Evolutionary conservation across 768 basidiomycete genomes (phyloP).

Genomic region (Leucocoprinus leucothites): DNA sequence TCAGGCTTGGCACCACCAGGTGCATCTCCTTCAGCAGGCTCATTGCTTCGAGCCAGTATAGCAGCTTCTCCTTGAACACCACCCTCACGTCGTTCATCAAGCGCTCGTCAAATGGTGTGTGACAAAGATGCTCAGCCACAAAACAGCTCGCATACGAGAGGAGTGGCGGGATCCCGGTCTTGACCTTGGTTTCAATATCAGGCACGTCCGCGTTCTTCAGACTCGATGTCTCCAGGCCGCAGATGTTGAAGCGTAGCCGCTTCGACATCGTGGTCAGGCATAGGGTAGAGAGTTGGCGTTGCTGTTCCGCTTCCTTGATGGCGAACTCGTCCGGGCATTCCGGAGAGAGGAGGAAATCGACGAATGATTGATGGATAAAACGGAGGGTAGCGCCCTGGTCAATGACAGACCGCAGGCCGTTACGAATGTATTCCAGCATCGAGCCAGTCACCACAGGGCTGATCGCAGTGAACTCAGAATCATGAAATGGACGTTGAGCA

Average conservation of each 20-base stretch:
- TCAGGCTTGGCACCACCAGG: neutral
- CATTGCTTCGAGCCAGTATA: conserved; percentile 31
- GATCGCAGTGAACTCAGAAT: conserved; percentile 8
- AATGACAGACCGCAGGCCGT: conserved; percentile 20
- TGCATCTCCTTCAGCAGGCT: conserved; percentile 21
- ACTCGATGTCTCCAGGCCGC: too few relatives aligned
- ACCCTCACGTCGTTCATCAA: conserved; percentile 15
- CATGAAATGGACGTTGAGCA: conserved; percentile 20
- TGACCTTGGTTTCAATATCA: conserved; percentile 19
- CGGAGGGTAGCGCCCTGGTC: conserved; percentile 12
- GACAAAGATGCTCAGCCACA: conserved; percentile 27
- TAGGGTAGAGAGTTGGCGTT: conserved; percentile 18
- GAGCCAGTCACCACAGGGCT: neutral
- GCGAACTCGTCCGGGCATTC: conserved; percentile 16
- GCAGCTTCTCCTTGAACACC: conserved; percentile 21
- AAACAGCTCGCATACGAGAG: conserved; percentile 28
- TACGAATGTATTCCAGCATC: conserved; percentile 18
- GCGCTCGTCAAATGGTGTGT: neutral
- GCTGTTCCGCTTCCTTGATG: conserved; percentile 16
- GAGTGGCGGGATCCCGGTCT: conserved; percentile 20
- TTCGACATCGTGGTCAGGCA: conserved; percentile 25
- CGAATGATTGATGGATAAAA: conserved; percentile 25
- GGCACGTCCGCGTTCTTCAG: too few relatives aligned
- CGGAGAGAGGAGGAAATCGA: conserved; percentile 21
- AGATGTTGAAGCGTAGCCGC: conserved; percentile 20